phyloP scores from a whole-genome alignment of 331 rosid species.

The Rosa hybrid region DNA sequence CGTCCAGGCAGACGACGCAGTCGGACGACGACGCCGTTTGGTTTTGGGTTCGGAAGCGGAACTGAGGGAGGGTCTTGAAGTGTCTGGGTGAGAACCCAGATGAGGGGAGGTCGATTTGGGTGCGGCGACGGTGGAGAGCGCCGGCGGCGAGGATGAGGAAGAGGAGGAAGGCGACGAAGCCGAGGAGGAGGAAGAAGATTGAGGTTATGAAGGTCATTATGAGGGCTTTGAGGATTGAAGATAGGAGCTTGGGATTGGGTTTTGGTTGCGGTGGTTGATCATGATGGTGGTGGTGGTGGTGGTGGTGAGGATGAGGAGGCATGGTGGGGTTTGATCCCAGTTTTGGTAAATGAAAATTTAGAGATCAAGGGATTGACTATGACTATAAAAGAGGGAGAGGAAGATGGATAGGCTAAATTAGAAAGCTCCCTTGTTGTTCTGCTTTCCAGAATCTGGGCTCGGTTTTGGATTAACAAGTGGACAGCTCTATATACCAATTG shows the following conservation, averaged over 20 bases:
- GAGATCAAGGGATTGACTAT: not conserved
- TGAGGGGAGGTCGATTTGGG: slow-evolving; percentile 24
- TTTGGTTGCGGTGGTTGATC: slow-evolving; percentile 38
- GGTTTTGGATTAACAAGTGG: no score
- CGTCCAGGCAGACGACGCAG: slow-evolving; percentile 76
- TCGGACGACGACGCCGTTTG: slow-evolving; percentile 21
- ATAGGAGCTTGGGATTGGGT: slow-evolving; percentile 53
- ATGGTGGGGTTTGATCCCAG: slow-evolving; percentile 23
- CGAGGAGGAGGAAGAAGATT: slow-evolving; percentile 78
- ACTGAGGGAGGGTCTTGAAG: slow-evolving; percentile 56
- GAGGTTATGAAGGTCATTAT: slow-evolving; percentile 75
- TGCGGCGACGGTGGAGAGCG: slow-evolving; percentile 58
- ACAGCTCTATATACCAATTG: no score
- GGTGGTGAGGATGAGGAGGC: not conserved
- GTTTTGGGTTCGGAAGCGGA: slow-evolving; percentile 39
- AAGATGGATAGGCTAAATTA: not conserved
- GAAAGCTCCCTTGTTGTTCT: not conserved
- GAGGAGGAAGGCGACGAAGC: slow-evolving; percentile 65
- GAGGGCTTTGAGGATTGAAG: slow-evolving; percentile 66
- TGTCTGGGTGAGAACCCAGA: slow-evolving; percentile 36
- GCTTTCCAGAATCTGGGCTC: no score
- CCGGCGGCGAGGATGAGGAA: slow-evolving; percentile 62
- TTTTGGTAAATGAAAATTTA: not conserved
- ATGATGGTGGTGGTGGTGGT: slow-evolving; percentile 24
- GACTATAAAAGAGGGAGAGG: not conserved